A percentile compares a stretch with the other conserved stretches of the same genome.
phyloP scores from a whole-genome alignment of 805 yeast species.

The Saturnispora serradocipensis region DNA sequence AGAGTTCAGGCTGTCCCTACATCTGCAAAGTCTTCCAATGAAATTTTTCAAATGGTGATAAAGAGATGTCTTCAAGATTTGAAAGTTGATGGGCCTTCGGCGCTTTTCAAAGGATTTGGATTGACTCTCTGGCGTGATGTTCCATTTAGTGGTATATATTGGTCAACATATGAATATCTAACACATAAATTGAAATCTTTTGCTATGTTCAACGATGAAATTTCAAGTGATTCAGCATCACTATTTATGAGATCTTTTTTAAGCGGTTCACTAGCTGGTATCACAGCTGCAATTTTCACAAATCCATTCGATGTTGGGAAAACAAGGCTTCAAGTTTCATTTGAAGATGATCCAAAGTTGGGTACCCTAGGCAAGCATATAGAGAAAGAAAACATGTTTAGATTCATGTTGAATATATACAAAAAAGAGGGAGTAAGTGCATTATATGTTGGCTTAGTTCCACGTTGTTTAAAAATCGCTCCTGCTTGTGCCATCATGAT shows the following conservation, averaged over 20 bases:
- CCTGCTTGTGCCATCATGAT: conserved; percentile 99
- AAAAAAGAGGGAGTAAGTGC: conserved; percentile 72
- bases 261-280: conserved; percentile 78
- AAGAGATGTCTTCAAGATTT: conserved; percentile 33
- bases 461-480: conserved; percentile 83
- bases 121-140: conserved; percentile 95
- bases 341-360: conserved; percentile 22
- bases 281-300: conserved; percentile 76
- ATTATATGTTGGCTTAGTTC: conserved; percentile 77
- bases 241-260: conserved; percentile 54
- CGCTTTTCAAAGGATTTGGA: conserved; percentile 76
- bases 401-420: conserved; percentile 52
- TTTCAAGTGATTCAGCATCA: conserved; percentile 10
- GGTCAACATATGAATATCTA: conserved; percentile 73
- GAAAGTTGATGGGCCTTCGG: conserved; percentile 43
- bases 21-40: conserved; percentile 25
- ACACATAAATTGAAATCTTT: conserved; percentile 22
- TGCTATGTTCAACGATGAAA: conserved; percentile 19
- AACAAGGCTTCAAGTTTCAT: conserved; percentile 74
- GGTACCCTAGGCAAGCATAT: conserved; percentile 10
- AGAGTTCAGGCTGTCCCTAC: conserved; percentile 79
- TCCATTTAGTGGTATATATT: conserved; percentile 91
- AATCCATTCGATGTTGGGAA: conserved; percentile 98
- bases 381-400: conserved; percentile 50
- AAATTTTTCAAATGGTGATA: conserved; percentile 40